These are phyloP conservation scores for Gentiana dahurica DNA, from an alignment of 257 asterid species.

Conservation along the genomic window DNA sequence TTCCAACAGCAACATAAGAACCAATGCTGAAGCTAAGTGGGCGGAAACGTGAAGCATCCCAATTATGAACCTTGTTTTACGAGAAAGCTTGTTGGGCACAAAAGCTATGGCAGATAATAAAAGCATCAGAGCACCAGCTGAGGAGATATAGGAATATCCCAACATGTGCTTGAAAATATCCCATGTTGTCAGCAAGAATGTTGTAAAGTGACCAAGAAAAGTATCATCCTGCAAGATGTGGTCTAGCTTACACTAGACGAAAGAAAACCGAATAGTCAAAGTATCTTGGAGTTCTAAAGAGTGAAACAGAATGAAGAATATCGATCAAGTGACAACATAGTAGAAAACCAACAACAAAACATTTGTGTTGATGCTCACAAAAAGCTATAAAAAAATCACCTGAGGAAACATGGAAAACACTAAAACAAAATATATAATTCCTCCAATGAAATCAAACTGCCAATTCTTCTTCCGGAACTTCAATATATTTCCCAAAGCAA, in stretches of 20 bases:
- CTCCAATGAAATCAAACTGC: constrained; percentile 97
- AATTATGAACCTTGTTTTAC: constrained; percentile 54
- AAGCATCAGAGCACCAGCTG: constrained; percentile 58
- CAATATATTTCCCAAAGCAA: constrained; percentile 95
- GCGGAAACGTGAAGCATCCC: constrained; percentile 91
- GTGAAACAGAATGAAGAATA: too few relatives aligned
- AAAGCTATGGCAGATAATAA: constrained; percentile 58
- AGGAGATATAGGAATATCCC: constrained; percentile 70
- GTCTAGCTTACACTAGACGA: constrained; percentile 78
- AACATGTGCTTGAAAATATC: constrained; percentile 66
- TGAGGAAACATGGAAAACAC: constrained; percentile 96
- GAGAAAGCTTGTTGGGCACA: constrained; percentile 82
- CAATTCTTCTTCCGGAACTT: constrained; percentile 98
- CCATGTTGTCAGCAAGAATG: constrained; percentile 84
- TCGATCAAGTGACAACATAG: too few relatives aligned
- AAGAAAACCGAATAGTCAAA: constrained; percentile 14
- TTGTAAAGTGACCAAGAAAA: constrained; percentile 69
- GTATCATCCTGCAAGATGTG: constrained; percentile 82
- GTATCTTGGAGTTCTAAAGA: not conserved
- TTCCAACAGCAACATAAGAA: constrained; percentile 87
- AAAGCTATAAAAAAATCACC: constrained; percentile 29
- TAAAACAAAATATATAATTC: constrained; percentile 74
- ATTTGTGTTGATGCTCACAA: not conserved
- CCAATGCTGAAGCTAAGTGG: constrained; percentile 84
- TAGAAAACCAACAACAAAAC: too few relatives aligned